Evolutionary conservation across 306 rosid genomes (phyloP).

Genomic region (Boehmeria nivea): DNA sequence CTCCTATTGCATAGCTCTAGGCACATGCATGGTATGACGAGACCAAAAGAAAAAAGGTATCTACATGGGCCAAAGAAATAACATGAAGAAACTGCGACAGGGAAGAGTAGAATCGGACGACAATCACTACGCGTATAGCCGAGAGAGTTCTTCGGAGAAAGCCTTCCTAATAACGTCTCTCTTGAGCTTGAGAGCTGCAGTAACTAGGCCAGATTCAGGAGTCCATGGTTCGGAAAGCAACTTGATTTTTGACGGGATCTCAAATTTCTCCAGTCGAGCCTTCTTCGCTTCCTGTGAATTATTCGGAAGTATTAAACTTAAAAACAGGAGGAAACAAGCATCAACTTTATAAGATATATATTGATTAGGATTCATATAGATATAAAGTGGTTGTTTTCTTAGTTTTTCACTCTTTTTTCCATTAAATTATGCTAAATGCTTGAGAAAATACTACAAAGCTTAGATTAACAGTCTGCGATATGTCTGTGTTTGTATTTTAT

Average conservation of each 20-base stretch:
- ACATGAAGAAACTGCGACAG: too few relatives aligned
- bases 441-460: too few relatives aligned
- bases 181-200: constrained; percentile 93
- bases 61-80: constrained; percentile 49
- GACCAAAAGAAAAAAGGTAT: too few relatives aligned
- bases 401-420: too few relatives aligned
- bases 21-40: too few relatives aligned
- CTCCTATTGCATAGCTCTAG: too few relatives aligned
- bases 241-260: constrained; percentile 75
- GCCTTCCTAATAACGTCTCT: constrained; percentile 73
- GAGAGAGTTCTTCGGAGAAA: constrained; percentile 56
- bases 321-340: not conserved
- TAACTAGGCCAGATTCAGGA: constrained; percentile 83
- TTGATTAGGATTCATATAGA: constrained; percentile 38
- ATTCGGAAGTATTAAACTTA: constrained; percentile 1
- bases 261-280: constrained; percentile 71
- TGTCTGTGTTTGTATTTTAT: too few relatives aligned
- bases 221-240: constrained; percentile 74
- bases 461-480: too few relatives aligned
- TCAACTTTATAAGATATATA: too few relatives aligned
- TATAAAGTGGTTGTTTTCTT: too few relatives aligned
- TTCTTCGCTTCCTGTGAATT: constrained; percentile 77
- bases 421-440: too few relatives aligned
- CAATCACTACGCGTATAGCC: constrained; percentile 47
- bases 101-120: too few relatives aligned